Conservation (phyloP, 139 green algal species). For the Coelastrella sp. region DNA sequence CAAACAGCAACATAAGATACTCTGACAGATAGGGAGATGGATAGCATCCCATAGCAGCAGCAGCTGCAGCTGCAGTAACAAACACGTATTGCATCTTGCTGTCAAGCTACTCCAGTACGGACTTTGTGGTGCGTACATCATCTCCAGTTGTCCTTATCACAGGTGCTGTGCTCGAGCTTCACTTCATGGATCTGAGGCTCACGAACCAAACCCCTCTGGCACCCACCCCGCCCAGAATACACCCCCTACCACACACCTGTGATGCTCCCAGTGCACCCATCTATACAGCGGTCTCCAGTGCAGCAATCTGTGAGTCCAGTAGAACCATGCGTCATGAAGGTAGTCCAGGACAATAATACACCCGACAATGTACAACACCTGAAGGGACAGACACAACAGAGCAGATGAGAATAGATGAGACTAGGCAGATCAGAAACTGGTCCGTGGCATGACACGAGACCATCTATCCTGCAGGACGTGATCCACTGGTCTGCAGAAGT, state of each 20-base stretch:
- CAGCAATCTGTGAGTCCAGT: conserved; percentile 90
- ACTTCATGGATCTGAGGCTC: too few species aligned
- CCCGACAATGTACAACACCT: conserved; percentile 40
- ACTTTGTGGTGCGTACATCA: too few species aligned
- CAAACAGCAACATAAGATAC: too few species aligned
- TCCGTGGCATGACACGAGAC: background rate
- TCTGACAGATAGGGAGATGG: background rate
- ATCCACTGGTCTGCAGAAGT: too few species aligned
- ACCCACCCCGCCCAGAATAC: background rate
- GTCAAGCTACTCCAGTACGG: background rate
- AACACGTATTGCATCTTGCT: background rate
- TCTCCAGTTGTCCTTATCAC: too few species aligned
- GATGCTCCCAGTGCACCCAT: conserved; percentile 85
- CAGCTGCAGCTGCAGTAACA: background rate
- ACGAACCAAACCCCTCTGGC: too few species aligned
- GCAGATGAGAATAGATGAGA: background rate
- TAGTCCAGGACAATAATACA: conserved; percentile 82
- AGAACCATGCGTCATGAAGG: conserved; percentile 94
- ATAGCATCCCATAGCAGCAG: too few species aligned
- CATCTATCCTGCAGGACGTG: too few species aligned
- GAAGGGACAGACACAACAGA: background rate
- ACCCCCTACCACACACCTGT: conserved; percentile 62
- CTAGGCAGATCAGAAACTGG: too few species aligned
- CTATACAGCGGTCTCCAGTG: conserved; percentile 86
- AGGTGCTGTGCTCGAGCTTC: too few species aligned